Base-by-base conservation (phyloP, 257 asterid species). In the Cruciata laevipes region DNA sequence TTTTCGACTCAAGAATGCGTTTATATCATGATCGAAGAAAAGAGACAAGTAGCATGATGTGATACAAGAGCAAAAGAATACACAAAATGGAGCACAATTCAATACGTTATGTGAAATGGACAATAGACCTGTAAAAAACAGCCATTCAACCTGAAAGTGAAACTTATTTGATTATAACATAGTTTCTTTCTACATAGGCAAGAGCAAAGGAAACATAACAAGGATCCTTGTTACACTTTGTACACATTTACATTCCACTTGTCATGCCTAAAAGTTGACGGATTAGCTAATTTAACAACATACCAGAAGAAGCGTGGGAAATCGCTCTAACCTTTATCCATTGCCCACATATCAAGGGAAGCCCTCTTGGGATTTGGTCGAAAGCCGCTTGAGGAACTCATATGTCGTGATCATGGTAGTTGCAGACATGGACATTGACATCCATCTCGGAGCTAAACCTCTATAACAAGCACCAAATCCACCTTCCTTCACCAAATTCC, bases 381-480 rank as follows among this genome's bases (percentile, higher is more conserved):
- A 94, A 25, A 94, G 74, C 73, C 95, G 69, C 79, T 94, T 94
- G 68, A 94, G 88, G 56, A 94, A 94, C 95, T 94, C 99, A 18
- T 94, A 94, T 10, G 96, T 94, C 11, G 98, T 94, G 82, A 94
- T 87, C 99, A 94, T 94, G 31, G 96, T 90, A 12, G 87, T 86
- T 0, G 99, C 99, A 40, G 99, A 90, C 96, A 90, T 56, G 0
- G 99, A 85, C 99, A 94, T 90, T 9, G 96, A 94, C 61, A 90
- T 96, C 98, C 96, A 94, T 74, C 99, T 94, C 3, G 98, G 99
- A 31, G 89, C 96, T 52, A 94, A 80, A 44, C 99, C 99, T 79
- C 96, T 79, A 69, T 94, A 94, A 75, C 98, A 94, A 71, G 99
- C 99, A 60, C 91, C 63, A 56, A 88, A 79, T 65, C 99, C 99